Base-by-base conservation (phyloP, 2,329 filamentous ascomycete genomes). In the Talaromyces verruculosus region DNA sequence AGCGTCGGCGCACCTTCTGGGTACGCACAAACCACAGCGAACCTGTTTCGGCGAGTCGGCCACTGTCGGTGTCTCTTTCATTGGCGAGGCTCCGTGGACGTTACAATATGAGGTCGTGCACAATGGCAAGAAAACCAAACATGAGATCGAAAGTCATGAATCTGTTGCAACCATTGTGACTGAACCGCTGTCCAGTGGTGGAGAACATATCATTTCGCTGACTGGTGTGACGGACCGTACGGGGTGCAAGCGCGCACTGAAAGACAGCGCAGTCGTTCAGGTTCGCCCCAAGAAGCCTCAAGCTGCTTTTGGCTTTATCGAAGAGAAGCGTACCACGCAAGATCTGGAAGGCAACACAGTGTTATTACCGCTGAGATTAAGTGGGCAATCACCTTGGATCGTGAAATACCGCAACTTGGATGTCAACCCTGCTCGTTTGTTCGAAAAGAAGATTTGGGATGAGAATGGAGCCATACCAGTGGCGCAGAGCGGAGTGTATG, bases 71-170 rank as follows among this genome's bases (percentile, higher is more conserved):
- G 87, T 97, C 45, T 79, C 84, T 61, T 85, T 98, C 49, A 83
- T 88, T 55, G 95, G 96, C 49, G 93, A 98, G 72, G 85, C 89
- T 19, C 95, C 96, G 0, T 98, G 94, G 83, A 90, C 85, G 25
- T 80, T 99, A 45, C 93, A 98, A 74, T 99, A 96, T 81, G 95
- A 98, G 77, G 82, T 97, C 47, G 87, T 97, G 7, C 91, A 98
- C 78, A 91, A 93, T 64, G 93, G 93, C 64, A 96, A 91, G 78
- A 88, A 93, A 63, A 89, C 87, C 68, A 89, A 91, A 61, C 85
- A 90, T 71, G 86, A 84, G 64, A 83, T 87, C 30, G 82, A 86
- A 65, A 91, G 97, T 64, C 82, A 88, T 28, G 82, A 81, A 1
- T 82, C 86, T 60, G 79, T 83, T 25, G 89, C 89, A 74, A 89